Evolutionary conservation across 108 stramenopile species (phyloP).

Genomic region (Skeletonema potamos): DNA sequence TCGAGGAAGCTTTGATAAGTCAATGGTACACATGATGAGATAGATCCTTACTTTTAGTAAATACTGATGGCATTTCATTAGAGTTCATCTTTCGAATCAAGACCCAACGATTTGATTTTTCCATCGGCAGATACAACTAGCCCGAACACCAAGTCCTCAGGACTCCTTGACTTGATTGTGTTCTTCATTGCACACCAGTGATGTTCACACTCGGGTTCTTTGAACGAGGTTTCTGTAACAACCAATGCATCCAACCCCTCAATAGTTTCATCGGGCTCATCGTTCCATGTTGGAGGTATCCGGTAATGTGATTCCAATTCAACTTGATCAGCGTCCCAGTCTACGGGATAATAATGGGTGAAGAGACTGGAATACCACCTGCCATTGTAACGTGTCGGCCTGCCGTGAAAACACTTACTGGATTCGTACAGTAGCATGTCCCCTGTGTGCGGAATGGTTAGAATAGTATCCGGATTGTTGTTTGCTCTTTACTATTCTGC

Average conservation of each 20-base stretch:
- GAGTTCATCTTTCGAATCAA: not conserved
- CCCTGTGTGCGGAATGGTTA: too few relatives aligned
- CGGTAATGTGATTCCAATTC: conserved; percentile 69
- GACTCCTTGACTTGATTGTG: conserved; percentile 60
- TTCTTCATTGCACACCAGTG: conserved; percentile 66
- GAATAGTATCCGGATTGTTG: conserved; percentile 65
- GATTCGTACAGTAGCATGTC: conserved; percentile 88
- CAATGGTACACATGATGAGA: too few relatives aligned
- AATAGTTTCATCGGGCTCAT: conserved; percentile 10
- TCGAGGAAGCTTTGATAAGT: too few relatives aligned
- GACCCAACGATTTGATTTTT: not conserved
- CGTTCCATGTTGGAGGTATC: conserved; percentile 55
- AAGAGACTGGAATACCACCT: conserved; percentile 73
- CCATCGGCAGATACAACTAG: not conserved
- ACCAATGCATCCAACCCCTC: conserved; percentile 40
- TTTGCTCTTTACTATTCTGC: conserved; percentile 43
- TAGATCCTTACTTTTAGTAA: too few relatives aligned
- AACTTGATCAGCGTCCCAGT: conserved; percentile 42
- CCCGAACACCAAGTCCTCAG: conserved; percentile 83
- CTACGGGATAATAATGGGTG: conserved; percentile 75
- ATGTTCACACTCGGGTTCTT: conserved; percentile 70
- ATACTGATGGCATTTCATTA: not conserved
- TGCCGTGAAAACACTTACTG: conserved; percentile 81
- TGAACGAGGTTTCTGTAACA: conserved; percentile 61
- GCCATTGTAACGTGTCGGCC: conserved; percentile 70